Evolutionary conservation across 345 rosid genomes (phyloP), one percentile per base, ranked within the genome.

Genomic region (Anastatica hierochuntica): DNA sequence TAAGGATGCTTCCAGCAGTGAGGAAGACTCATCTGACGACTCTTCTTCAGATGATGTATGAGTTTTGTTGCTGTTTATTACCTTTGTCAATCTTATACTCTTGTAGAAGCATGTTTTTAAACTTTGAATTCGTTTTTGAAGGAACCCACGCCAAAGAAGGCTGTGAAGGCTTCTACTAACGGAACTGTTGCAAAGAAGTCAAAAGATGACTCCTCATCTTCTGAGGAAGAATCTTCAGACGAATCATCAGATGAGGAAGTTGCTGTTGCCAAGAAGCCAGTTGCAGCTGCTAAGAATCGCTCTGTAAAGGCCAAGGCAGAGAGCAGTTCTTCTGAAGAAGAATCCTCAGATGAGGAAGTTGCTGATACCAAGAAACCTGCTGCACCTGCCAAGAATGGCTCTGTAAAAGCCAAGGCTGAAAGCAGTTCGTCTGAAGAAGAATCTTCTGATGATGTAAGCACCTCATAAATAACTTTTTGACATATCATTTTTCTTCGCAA

Each of bases 371-470:
- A 69, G 65, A 52, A 63, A 36, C 64, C 58, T 0, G 69, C 72
- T 3, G 66, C 18, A 12, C 34, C 72, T 26, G 70, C 75, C 17
- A 79, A 72, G 43, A 77, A 63, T 8, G 33, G 8, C 8, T 4
- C 7, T 65, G 61, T 68, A 31, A 72, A 76, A 57, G 76, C 62
- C 16, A 69, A 68, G 65, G 51, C 37, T 7, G 62, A 58, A 55
- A 77, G 72, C 66, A 66, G 75, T 20, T 76, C 80, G 14, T 74
- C 74, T 0, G 47, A 74, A 47, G 73, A 68, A 10, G 83, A 76
- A 4, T 74, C 72, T 15, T 56, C 65, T 1, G 73, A 69, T 37
- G 71, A 72, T n/a, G 81, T 75, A 41, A 37, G 51, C 41, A 24
- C 9, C 30, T 14, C 20, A 37, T 8, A 23, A 15, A 1, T 24